phyloP scores from a whole-genome alignment of 768 basidiomycete genomes.

The Gloeophyllum trabeum region DNA sequence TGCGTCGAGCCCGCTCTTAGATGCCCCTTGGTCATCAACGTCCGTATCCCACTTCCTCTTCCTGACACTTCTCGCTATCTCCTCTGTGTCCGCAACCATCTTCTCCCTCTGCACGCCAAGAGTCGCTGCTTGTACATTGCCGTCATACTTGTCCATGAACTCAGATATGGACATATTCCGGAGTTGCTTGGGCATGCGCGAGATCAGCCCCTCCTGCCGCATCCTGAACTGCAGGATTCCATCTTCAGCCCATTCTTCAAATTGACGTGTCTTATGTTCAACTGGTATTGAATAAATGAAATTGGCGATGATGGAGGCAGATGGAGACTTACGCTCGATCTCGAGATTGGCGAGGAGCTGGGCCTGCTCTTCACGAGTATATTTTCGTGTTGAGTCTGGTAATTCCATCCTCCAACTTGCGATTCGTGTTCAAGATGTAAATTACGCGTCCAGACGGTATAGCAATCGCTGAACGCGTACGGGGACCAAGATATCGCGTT shows the following conservation, averaged over 20 bases:
- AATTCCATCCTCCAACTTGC: too few species aligned
- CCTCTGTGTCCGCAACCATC: conserved; percentile 35
- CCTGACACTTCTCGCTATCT: conserved; percentile 53
- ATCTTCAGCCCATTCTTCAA: conserved; percentile 66
- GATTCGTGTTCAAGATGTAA: too few species aligned
- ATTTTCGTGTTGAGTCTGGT: conserved; percentile 19
- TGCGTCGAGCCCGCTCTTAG: conserved; percentile 16
- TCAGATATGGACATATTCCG: conserved; percentile 65
- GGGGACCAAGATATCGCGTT: too few species aligned
- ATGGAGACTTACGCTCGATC: conserved; percentile 49
- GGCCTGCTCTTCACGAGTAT: conserved; percentile 58
- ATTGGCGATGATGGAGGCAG: too few species aligned
- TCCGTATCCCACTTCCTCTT: conserved; percentile 71
- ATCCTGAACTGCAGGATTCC: conserved; percentile 64
- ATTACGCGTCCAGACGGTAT: too few species aligned
- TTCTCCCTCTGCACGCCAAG: conserved; percentile 58
- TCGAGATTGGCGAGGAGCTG: conserved; percentile 71
- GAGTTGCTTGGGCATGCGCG: conserved; percentile 66
- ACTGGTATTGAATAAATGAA: too few species aligned
- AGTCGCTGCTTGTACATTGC: conserved; percentile 61
- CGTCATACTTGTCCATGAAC: conserved; percentile 69
- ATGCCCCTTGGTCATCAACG: conserved; percentile 28
- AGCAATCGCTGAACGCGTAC: too few species aligned
- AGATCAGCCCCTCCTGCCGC: conserved; percentile 66
- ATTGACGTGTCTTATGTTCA: conserved; percentile 61